Base-by-base conservation (phyloP, 768 basidiomycete species). In the Podaxis carcinomalis region DNA sequence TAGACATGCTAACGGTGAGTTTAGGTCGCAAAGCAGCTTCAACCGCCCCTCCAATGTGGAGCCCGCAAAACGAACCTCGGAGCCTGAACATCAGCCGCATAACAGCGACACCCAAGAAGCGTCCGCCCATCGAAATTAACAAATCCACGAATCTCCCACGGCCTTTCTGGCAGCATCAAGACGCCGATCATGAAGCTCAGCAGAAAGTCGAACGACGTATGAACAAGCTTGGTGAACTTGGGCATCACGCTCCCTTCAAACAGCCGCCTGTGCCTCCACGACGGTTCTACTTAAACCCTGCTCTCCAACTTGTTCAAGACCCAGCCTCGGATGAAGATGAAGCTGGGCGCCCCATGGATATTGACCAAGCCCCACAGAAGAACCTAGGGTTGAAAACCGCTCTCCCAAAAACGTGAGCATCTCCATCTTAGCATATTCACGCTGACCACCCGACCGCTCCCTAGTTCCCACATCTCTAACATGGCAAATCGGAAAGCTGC, bases 121-220 rank as follows among this genome's bases (percentile, higher is more conserved):
- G 59, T 47, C 52, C 53, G 21, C 59, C 50, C 6, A 61, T 61
- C 21, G 52, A 61, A 37, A 55, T 61, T 21, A 28, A 16, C 27
- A 64, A 64, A 50, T 46, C 63, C 7, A 39, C 55, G 16, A 40
- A 27, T 9, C 25, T 5, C 5, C 59, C 44, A 5, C 42, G n/a
- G 4, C 56, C 59, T 16, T 39, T 56, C 23, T 63, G 62, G 62
- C 57, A 64, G 47, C 55, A 61, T 5, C 63, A 64, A 36, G 63
- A 61, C 40, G 51, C 49, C 5, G 35, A 56, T 11, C 21, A 53
- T 21, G 59, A 64, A 32, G 56, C 25, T 53, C 58, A 42, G n/a
- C 28, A 49, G 36, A 61, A 61, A 55, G 35, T 47, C 27, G 52
- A 55, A n/a, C 59, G 53, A 6, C 52, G 59, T 4, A 61, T 61